Conservation (phyloP, 345 rosid genomes). For the Eutrema japonicum region DNA sequence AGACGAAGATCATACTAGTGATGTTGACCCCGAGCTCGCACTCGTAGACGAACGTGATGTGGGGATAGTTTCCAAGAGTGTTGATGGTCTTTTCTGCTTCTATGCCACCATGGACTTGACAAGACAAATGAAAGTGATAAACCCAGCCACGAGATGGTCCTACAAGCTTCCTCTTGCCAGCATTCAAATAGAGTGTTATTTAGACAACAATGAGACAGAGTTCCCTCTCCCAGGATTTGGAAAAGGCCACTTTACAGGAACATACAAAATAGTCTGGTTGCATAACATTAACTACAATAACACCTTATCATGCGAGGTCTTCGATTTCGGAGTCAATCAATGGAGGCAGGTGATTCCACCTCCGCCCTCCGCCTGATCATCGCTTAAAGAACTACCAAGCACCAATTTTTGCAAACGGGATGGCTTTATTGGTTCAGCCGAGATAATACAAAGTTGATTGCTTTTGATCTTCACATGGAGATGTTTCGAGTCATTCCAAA, state of each 20-base stretch:
- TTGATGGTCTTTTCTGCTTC: conserved; percentile 11
- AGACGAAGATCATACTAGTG: not conserved
- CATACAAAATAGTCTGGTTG: conserved; percentile 14
- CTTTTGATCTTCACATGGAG: conserved; percentile 28
- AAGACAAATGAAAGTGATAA: not conserved
- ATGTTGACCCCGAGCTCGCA: no score
- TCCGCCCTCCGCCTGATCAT: not conserved
- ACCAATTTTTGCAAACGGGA: conserved; percentile 20
- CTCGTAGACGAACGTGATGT: not conserved
- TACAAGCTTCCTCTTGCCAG: not conserved
- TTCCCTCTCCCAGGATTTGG: not conserved
- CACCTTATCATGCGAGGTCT: not conserved
- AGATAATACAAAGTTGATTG: not conserved
- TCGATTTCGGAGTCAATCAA: not conserved
- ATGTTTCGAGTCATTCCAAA: conserved; percentile 8
- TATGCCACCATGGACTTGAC: not conserved
- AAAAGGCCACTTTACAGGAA: conserved; percentile 4
- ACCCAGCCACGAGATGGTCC: conserved; percentile 19
- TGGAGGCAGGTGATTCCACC: conserved; percentile 16
- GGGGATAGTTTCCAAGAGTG: not conserved
- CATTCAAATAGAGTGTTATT: not conserved
- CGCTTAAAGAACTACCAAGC: not conserved
- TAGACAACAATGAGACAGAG: not conserved
- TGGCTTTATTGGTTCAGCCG: conserved; percentile 11
- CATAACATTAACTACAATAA: not conserved